Conservation (phyloP, 2,329 filamentous ascomycete genomes). For the Tolypocladium tropicale region DNA sequence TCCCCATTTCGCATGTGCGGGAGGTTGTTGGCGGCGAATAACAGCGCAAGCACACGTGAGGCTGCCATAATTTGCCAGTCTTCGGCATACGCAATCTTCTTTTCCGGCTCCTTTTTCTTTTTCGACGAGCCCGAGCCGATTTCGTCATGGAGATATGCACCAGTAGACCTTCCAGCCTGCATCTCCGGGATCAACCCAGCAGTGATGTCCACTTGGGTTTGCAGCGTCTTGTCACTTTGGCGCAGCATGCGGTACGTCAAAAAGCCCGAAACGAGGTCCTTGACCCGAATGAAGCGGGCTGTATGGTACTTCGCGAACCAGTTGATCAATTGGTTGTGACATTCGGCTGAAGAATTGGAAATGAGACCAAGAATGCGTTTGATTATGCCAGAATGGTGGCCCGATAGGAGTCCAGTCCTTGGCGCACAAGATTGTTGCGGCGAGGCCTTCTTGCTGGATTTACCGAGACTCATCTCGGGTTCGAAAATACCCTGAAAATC, state of each 20-base stretch:
- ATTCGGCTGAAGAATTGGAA: constrained; percentile 63
- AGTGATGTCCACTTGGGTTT: constrained; percentile 48
- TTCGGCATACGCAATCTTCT: constrained; percentile 57
- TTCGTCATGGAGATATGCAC: constrained; percentile 69
- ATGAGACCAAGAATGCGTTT: constrained; percentile 76
- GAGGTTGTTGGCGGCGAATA: constrained; percentile 72
- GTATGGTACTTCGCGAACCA: constrained; percentile 70
- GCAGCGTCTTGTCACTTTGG: constrained; percentile 56
- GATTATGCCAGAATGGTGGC: constrained; percentile 71
- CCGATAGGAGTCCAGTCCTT: constrained; percentile 36
- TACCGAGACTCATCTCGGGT: constrained; percentile 10
- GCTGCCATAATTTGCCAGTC: constrained; percentile 87
- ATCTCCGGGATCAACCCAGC: constrained; percentile 65
- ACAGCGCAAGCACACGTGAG: constrained; percentile 65
- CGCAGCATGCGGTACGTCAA: constrained; percentile 70
- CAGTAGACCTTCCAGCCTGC: constrained; percentile 47
- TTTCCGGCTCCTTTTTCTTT: constrained; percentile 43
- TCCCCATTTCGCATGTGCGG: constrained; percentile 25
- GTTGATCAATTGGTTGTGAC: constrained; percentile 64
- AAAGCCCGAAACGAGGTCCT: constrained; percentile 69
- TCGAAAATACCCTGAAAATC: constrained; percentile 31
- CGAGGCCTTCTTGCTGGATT: constrained; percentile 7
- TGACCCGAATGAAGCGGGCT: constrained; percentile 57
- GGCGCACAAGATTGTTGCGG: constrained; percentile 10
- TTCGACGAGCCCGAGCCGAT: constrained; percentile 46